Conservation (phyloP, 1,139 yeast species). For the Scheffersomyces segobiensis region DNA sequence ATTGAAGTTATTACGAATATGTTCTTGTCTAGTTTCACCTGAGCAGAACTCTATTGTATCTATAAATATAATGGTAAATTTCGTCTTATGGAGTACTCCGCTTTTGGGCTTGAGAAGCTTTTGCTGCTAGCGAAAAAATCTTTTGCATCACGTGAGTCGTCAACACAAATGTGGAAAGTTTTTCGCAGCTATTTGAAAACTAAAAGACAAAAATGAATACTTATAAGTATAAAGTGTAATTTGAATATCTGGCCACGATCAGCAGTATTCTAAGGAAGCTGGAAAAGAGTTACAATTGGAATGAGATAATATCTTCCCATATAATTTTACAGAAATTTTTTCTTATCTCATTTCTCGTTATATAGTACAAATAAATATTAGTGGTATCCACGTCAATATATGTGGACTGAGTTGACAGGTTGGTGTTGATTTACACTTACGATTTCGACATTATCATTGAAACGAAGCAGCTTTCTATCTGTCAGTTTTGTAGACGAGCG, state of each 20-base stretch:
- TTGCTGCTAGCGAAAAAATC: neutral
- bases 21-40: neutral
- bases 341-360: neutral
- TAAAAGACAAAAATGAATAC: too few species aligned
- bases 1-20: neutral
- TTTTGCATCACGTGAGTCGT: neutral
- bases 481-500: neutral
- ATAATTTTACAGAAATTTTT: too few species aligned
- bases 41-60: neutral
- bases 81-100: neutral
- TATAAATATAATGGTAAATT: too few species aligned
- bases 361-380: neutral
- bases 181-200: neutral
- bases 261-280: neutral
- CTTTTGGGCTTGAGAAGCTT: neutral
- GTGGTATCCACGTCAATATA: neutral
- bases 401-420: conserved; percentile 9
- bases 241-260: too few species aligned
- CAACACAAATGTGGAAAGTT: neutral
- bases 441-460: conserved; percentile 8
- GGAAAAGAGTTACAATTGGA: neutral
- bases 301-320: neutral
- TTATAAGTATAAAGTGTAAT: too few species aligned
- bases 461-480: conserved; percentile 5
- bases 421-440: conserved; percentile 9